A percentile compares a stretch with the other conserved stretches of the same genome.
Evolutionary conservation across 495 filamentous ascomycete genomes (phyloP).

Genomic region (Penicillium manginii): DNA sequence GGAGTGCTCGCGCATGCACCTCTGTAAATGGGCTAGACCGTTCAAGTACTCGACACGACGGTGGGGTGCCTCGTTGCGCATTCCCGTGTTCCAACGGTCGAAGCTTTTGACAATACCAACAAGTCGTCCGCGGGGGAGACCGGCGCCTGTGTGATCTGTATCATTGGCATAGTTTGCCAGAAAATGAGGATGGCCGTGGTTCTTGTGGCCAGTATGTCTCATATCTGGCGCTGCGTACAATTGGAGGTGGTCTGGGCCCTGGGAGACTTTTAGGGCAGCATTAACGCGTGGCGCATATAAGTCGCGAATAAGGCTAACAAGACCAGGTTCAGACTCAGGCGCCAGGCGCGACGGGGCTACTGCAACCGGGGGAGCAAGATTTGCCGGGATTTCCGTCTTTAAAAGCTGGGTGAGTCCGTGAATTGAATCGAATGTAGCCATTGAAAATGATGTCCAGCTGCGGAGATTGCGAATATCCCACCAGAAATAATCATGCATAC

Average conservation of each 20-base stretch:
- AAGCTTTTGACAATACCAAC: constrained; percentile 88
- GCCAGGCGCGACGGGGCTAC: constrained; percentile 56
- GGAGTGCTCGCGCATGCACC: constrained; percentile 87
- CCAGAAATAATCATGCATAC: constrained; percentile 83
- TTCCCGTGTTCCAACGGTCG: constrained; percentile 90
- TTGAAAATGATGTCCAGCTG: constrained; percentile 77
- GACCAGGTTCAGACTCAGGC: constrained; percentile 73
- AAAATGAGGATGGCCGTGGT: constrained; percentile 61
- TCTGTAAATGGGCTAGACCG: constrained; percentile 80
- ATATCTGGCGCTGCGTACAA: constrained; percentile 60
- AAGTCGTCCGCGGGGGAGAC: constrained; percentile 74
- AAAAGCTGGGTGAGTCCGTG: constrained; percentile 75
- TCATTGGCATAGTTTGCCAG: constrained; percentile 73
- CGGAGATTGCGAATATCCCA: constrained; percentile 90
- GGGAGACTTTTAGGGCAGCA: constrained; percentile 70
- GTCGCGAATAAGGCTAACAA: constrained; percentile 69
- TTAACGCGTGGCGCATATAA: constrained; percentile 81
- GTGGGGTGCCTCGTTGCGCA: constrained; percentile 80
- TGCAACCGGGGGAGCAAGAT: constrained; percentile 63
- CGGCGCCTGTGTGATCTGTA: constrained; percentile 69
- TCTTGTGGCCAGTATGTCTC: constrained; percentile 54
- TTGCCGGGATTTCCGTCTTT: constrained; percentile 64
- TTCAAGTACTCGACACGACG: constrained; percentile 84
- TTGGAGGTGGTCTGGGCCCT: constrained; percentile 61
- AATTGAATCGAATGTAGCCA: constrained; percentile 72